Evolutionary conservation across 2,329 filamentous ascomycete species (phyloP), one percentile per base, ranked within the genome.

Genomic region (Microdochium trichocladiopsis): DNA sequence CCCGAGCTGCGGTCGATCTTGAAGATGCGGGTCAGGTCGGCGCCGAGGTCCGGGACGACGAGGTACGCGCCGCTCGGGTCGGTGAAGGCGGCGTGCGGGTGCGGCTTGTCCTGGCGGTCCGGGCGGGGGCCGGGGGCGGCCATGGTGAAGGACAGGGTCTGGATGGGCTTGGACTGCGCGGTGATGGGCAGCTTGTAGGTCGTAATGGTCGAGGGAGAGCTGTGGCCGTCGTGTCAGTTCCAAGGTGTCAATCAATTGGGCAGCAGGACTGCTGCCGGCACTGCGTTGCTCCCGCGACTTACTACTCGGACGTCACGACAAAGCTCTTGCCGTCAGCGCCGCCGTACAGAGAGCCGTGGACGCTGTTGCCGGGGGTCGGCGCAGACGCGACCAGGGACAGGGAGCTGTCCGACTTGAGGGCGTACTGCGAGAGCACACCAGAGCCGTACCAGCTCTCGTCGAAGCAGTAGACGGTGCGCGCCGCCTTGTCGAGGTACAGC

Each of bases 31-130:
- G 88, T 66, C 6, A 81, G 60, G 59, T 89, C 86, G 53, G 78
- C 74, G 41, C 86, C 82, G 4, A 91, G 73, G 58, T 89, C 86
- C 1, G 85, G 84, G 9, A 83, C 76, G 9, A 88, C 61, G 25
- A 88, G 60, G 64, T 79, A 89, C 16, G 72, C 60, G 5, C 77
- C 79, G 2, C 80, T 85, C 6, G 85, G 86, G 62, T 89, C 86
- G 31, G 85, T 63, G 50, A 86, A 64, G n/a, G 79, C 76, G 61
- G 86, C 70, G 66, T 88, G 85, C 18, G 84, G 84, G 61, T 86
- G 82, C 2, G 84, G 71, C 8, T 75, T 71, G 45, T 79, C 72
- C 65, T 87, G 82, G 50, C 79, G 77, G 4, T 67, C 62, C 2
- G 69, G 62, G 51, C 69, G 62, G 31, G 71, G 61, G 1, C 72